phyloP scores from a whole-genome alignment of 163 green algal genomes.

The Scenedesmus sp. region DNA sequence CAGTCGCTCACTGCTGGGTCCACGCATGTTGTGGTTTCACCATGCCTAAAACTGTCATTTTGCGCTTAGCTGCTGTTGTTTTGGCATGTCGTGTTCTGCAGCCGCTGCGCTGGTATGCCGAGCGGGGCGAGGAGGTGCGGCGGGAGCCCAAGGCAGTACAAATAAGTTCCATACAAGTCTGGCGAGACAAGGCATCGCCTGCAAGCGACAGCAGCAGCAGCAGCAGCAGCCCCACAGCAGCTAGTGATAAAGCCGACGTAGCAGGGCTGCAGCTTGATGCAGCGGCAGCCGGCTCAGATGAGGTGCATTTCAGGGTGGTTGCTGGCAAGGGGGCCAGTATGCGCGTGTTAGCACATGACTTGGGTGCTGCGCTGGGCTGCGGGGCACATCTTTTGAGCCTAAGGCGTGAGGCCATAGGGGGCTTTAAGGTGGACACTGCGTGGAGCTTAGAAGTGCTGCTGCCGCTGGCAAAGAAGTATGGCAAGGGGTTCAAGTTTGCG shows the following conservation, averaged over 20 bases:
- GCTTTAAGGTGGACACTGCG: slow-evolving; percentile 75
- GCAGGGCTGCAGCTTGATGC: not conserved
- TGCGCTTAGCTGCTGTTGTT: not conserved
- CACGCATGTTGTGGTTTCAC: too few species aligned
- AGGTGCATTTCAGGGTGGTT: slow-evolving; percentile 78
- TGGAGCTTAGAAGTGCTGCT: slow-evolving; percentile 85
- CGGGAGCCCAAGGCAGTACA: slow-evolving; percentile 31
- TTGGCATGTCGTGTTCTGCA: not conserved
- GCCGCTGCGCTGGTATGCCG: slow-evolving; percentile 48
- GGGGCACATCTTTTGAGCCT: slow-evolving; percentile 82
- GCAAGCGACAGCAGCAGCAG: not conserved
- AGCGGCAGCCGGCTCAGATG: slow-evolving; percentile 1
- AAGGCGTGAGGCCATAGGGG: slow-evolving; percentile 78
- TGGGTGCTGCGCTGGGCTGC: slow-evolving; percentile 78
- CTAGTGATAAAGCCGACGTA: not conserved
- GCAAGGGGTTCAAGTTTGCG: slow-evolving; percentile 25
- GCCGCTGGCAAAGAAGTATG: slow-evolving; percentile 52
- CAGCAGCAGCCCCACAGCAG: not conserved
- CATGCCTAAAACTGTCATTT: too few species aligned
- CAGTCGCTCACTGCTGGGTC: too few species aligned
- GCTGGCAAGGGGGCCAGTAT: slow-evolving; percentile 95
- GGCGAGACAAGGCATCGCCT: not conserved
- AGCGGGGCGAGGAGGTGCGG: slow-evolving; percentile 25
- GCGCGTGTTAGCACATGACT: slow-evolving; percentile 84
- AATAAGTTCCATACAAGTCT: slow-evolving; percentile 1